phyloP scores from a whole-genome alignment of 2,329 filamentous ascomycete species.

The Orbilia javanica region DNA sequence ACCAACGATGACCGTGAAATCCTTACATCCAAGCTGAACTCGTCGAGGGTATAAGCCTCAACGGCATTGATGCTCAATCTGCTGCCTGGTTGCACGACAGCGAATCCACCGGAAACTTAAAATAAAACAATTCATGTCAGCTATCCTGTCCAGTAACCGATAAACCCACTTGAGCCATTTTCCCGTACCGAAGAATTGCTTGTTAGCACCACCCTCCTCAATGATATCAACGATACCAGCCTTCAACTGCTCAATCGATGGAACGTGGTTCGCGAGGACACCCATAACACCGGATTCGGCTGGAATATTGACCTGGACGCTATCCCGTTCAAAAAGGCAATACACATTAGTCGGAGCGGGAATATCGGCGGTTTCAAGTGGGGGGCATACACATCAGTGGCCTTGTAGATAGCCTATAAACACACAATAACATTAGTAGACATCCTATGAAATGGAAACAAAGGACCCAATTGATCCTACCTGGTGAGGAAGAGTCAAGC shows the following conservation, averaged over 20 bases:
- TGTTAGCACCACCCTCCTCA: conserved; percentile 84
- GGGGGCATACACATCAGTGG: conserved; percentile 75
- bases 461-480: conserved; percentile 72
- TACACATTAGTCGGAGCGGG: conserved; percentile 19
- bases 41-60: conserved; percentile 92
- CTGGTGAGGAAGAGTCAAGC: conserved; percentile 96
- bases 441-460: background rate
- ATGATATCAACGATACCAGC: conserved; percentile 94
- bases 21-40: conserved; percentile 86
- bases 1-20: conserved; percentile 23
- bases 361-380: conserved; percentile 20
- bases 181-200: conserved; percentile 95
- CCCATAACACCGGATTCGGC: conserved; percentile 99
- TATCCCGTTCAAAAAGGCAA: conserved; percentile 64
- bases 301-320: conserved; percentile 97
- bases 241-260: conserved; percentile 98
- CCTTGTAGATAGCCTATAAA: conserved; percentile 76
- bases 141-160: background rate
- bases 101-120: conserved; percentile 93
- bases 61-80: conserved; percentile 97
- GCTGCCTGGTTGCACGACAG: conserved; percentile 94
- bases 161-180: conserved; percentile 62
- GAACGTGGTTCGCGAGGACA: conserved; percentile 98
- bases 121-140: conserved; percentile 33
- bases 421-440: conserved; percentile 4